phyloP scores from a whole-genome alignment of 192 early-diverging fungal genomes.

The Backusella sp. region DNA sequence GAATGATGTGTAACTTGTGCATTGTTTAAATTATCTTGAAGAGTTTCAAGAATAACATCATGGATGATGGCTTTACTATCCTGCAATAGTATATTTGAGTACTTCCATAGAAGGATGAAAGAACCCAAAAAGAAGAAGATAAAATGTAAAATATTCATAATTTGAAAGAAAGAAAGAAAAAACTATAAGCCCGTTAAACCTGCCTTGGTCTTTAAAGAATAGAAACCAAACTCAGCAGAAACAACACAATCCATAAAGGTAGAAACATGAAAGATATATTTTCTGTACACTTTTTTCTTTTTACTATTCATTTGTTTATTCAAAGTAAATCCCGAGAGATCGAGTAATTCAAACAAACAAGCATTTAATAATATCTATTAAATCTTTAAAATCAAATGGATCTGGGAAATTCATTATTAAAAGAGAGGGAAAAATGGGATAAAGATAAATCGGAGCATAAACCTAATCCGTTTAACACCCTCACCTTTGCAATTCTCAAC shows the following conservation, averaged over 20 bases:
- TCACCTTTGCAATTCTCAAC: background rate
- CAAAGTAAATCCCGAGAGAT: background rate
- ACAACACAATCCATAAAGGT: background rate
- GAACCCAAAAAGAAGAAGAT: background rate
- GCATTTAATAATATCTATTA: background rate
- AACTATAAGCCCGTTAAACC: background rate
- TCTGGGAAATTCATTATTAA: background rate
- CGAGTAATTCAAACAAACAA: background rate
- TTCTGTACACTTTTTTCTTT: background rate
- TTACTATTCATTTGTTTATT: background rate
- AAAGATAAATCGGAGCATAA: background rate
- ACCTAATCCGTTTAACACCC: background rate
- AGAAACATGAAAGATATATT: background rate
- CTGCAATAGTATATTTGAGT: background rate
- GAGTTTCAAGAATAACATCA: background rate
- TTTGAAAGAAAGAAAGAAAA: background rate
- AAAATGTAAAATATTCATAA: background rate
- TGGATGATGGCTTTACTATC: background rate
- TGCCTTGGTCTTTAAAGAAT: background rate
- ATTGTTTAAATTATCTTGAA: background rate
- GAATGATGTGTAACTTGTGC: background rate
- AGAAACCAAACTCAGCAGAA: conserved; percentile 2
- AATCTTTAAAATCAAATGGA: background rate
- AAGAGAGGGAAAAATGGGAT: background rate
- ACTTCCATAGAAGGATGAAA: background rate